Evolutionary conservation across 176 grass and related monocot genomes (phyloP), one percentile per base, ranked within the genome.

Genomic region (Tillandsia leiboldiana): DNA sequence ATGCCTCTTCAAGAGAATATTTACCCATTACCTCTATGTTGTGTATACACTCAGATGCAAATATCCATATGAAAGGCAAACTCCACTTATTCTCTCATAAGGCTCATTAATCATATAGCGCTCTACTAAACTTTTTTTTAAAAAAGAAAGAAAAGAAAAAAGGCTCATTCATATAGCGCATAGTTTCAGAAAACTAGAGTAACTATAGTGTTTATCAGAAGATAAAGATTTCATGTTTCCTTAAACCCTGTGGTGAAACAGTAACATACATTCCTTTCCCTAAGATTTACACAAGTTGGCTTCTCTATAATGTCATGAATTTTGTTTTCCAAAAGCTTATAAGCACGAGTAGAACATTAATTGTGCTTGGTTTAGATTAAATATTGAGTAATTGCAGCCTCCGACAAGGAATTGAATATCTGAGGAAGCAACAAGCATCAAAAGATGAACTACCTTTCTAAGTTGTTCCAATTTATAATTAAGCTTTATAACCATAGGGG

Each of bases 21-120:
- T 20, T 67, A 48, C 26, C 27, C 1, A 15, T 42, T 3, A 17
- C 13, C 7, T 67, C 12, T 47, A 48, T 67, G 42, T 48, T 67
- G 42, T 47, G 29, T 67, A 67, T 10, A 67, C 49, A 27, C 2
- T 17, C 10, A 23, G 17, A 61, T 61, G 33, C 65, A 67, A 20
- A 14, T 48, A 67, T 67, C 65, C 29, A 67, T 47, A 49, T n/a
- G 18, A 67, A 67, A 49, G 64, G 42, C 33, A 42, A 42, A 42
- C 33, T 42, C 33, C 33, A 42, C 33, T 42, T 6, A 42, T 42
- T 42, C 33, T 42, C 33, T 42, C 33, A 42, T 42, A 33, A 0
- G 33, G 33, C 33, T 42, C 33, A 42, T 42, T 24, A 24, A 24
- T 42, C 33, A 42, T 42, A 42, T 42, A 42, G 33, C 33, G 6